Evolutionary conservation across 2,329 filamentous ascomycete species (phyloP).

Genomic region (Didymella glomerata): DNA sequence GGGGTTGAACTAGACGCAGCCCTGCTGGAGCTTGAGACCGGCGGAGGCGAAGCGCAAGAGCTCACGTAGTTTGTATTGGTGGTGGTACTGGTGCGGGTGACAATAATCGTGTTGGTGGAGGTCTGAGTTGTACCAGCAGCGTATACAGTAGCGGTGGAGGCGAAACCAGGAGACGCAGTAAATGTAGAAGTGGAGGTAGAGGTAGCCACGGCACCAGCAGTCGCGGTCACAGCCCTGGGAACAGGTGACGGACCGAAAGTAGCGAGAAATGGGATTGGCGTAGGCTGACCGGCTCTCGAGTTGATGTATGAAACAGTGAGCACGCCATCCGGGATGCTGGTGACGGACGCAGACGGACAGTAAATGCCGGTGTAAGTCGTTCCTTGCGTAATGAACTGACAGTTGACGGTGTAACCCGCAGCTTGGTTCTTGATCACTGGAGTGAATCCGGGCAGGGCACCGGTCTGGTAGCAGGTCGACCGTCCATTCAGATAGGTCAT

Average conservation of each 20-base stretch:
- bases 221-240: constrained; percentile 5
- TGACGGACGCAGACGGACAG: constrained; percentile 5
- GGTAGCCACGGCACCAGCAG: constrained; percentile 4
- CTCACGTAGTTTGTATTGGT: constrained; percentile 17
- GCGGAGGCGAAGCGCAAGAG: constrained; percentile 2
- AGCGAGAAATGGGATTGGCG: constrained; percentile 8
- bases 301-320: constrained; percentile 16
- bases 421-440: constrained; percentile 11
- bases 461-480: constrained; percentile 10
- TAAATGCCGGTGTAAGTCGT: constrained; percentile 9
- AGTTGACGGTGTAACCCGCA: neutral
- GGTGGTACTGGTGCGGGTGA: constrained; percentile 3
- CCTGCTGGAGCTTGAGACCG: neutral
- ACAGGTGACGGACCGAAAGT: constrained; percentile 11
- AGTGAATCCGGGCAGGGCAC: neutral
- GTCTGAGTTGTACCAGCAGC: constrained; percentile 8
- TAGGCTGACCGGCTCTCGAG: neutral
- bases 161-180: neutral
- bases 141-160: constrained; percentile 9
- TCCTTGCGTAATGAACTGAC: neutral
- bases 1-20: neutral
- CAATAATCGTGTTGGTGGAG: constrained; percentile 6
- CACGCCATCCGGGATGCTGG: constrained; percentile 11
- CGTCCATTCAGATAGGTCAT: constrained; percentile 11
- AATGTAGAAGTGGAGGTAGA: constrained; percentile 1